Evolutionary conservation across 2,329 filamentous ascomycete genomes (phyloP).

Genomic region (Hypomyces rosellus): DNA sequence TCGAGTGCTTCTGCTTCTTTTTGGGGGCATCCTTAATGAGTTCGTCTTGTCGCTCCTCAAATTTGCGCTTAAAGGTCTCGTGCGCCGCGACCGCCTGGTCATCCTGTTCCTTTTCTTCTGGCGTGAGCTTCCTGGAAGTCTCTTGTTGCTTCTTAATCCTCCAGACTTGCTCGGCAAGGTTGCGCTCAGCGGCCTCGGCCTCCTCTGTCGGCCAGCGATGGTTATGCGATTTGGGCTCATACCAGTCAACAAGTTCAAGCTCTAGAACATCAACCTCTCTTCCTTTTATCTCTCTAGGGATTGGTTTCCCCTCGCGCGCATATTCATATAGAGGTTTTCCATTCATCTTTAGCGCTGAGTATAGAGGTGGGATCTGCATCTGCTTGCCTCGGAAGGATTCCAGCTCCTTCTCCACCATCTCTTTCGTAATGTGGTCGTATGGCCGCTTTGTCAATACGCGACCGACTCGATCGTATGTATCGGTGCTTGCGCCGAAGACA

Average conservation of each 20-base stretch:
- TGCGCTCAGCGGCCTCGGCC: constrained; percentile 67
- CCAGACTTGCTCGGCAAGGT: constrained; percentile 67
- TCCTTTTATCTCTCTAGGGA: constrained; percentile 78
- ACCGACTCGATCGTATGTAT: constrained; percentile 83
- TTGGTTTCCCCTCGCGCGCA: constrained; percentile 78
- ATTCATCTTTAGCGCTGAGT: constrained; percentile 86
- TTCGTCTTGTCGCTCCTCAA: constrained; percentile 51
- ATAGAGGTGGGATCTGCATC: constrained; percentile 86
- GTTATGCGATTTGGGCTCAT: constrained; percentile 72
- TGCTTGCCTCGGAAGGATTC: constrained; percentile 72
- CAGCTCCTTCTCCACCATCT: constrained; percentile 71
- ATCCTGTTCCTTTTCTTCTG: constrained; percentile 50
- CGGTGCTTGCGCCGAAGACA: constrained; percentile 85
- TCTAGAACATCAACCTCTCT: constrained; percentile 71
- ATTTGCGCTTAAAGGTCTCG: constrained; percentile 51
- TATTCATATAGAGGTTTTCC: constrained; percentile 96
- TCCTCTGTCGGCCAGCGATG: constrained; percentile 76
- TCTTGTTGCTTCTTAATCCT: constrained; percentile 53
- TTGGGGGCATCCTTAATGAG: constrained; percentile 46
- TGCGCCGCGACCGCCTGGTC: constrained; percentile 49
- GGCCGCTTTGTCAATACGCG: constrained; percentile 70
- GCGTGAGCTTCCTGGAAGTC: constrained; percentile 41
- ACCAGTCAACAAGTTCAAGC: constrained; percentile 78
- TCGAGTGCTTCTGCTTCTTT: constrained; percentile 25
- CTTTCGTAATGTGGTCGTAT: constrained; percentile 75